Conservation (phyloP, 768 basidiomycete genomes). For the Favolaschia claudopus region DNA sequence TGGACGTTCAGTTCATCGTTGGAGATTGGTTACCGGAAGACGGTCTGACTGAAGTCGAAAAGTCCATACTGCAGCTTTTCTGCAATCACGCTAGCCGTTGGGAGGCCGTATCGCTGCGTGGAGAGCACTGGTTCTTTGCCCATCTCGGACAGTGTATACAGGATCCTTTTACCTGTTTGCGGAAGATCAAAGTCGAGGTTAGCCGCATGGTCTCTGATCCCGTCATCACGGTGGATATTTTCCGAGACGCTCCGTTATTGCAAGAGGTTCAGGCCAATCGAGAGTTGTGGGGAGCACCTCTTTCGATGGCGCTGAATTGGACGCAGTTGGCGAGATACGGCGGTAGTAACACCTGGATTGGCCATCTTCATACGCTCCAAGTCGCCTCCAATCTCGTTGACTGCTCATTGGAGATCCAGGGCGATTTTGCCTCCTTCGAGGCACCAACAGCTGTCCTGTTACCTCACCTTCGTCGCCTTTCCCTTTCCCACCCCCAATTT, state of each 20-base stretch:
- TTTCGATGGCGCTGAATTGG: background rate
- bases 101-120: background rate
- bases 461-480: slow-evolving; percentile 5
- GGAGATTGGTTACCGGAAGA: background rate
- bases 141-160: background rate
- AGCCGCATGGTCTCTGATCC: background rate
- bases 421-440: no score
- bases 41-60: background rate
- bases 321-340: background rate
- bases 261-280: background rate
- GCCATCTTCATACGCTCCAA: background rate
- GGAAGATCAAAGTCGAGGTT: background rate
- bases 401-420: background rate
- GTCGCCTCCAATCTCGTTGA: background rate
- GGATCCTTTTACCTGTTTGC: background rate
- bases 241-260: background rate
- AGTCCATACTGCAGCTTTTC: background rate
- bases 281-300: background rate
- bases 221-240: background rate
- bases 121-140: background rate
- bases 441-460: background rate
- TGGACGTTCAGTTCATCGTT: background rate
- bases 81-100: background rate
- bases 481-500: background rate
- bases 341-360: background rate